Evolutionary conservation across 2,329 filamentous ascomycete species (phyloP), one percentile per base, ranked within the genome.

Genomic region (Diaporthe sp.): DNA sequence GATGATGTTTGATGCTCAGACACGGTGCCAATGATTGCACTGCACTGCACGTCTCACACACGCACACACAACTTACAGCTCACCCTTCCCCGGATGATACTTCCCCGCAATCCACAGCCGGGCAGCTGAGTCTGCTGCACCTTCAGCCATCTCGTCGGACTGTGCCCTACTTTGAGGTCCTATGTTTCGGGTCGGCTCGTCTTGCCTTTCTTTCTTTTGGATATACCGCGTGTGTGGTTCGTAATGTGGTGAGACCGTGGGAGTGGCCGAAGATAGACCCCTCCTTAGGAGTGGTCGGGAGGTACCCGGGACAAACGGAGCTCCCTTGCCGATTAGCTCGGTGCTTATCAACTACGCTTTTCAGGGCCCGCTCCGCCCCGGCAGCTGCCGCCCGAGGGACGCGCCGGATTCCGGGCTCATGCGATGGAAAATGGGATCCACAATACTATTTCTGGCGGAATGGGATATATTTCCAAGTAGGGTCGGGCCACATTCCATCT

Each of bases 51-150:
- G 42, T 17, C 39, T 44, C 42, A 19, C 37, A 76, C n/a, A n/a
- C n/a, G n/a, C n/a, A n/a, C n/a, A n/a, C n/a, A n/a, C n/a, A n/a
- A n/a, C 77, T 76, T 22, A 79, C 77, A 76, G 39, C 9, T 78
- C 75, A 19, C 73, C 78, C 4, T 71, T 55, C 25, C 78, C 78
- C 0, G 70, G 53, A 35, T 70, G 56, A 17, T 77, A 71, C 27
- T 73, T 72, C 2, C 78, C 78, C 7, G 73, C 75, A 30, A 75
- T 59, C 78, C 78, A 79, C 5, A 79, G 74, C 58, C 47, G 68
- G 42, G 59, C 66, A 17, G 73, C 47, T 9, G 56, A 47, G 3
- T 61, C 19, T 37, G 22, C 17, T 44, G 37, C 39, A 17, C 13
- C 44, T 13, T 47, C 44, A n/a, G 42, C 59, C 35, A 55, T 73